Evolutionary conservation across 1,284 basidiomycete genomes (phyloP).

Genomic region (Sanguinoderma infundibulare): DNA sequence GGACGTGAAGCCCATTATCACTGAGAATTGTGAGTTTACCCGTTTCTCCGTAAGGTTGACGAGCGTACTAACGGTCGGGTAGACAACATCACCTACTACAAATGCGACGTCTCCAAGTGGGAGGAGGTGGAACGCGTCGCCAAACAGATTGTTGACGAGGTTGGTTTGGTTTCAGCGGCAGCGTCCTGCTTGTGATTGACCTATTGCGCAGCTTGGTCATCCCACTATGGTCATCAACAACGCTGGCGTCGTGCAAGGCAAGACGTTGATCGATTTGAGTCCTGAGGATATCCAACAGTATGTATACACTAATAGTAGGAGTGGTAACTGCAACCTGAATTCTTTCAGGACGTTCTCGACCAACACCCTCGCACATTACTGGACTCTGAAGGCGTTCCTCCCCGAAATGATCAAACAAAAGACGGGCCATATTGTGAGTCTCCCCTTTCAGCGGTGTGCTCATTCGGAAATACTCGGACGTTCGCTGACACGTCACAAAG

Average conservation of each 20-base stretch:
- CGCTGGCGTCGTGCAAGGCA: slow-evolving; percentile 94
- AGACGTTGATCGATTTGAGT: slow-evolving; percentile 79
- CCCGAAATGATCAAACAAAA: slow-evolving; percentile 84
- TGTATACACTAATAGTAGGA: slow-evolving; percentile 30
- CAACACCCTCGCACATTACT: slow-evolving; percentile 90
- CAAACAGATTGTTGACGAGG: slow-evolving; percentile 76
- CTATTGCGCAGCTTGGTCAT: slow-evolving; percentile 67
- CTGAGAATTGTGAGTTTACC: slow-evolving; percentile 67
- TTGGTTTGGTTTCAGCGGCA: slow-evolving; percentile 35
- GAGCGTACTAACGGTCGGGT: background rate
- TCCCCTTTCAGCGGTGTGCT: background rate
- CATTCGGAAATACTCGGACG: background rate
- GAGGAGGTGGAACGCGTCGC: slow-evolving; percentile 78
- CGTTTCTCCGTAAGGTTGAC: background rate
- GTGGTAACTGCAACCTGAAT: slow-evolving; percentile 2
- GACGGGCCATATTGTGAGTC: slow-evolving; percentile 83
- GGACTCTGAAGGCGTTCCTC: slow-evolving; percentile 92
- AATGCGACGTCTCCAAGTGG: slow-evolving; percentile 90
- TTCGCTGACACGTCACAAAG: slow-evolving; percentile 39
- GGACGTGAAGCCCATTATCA: slow-evolving; percentile 77
- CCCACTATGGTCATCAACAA: slow-evolving; percentile 95
- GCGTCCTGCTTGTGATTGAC: background rate
- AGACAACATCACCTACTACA: slow-evolving; percentile 84
- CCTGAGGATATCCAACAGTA: slow-evolving; percentile 83
- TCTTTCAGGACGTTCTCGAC: slow-evolving; percentile 81